Percentiles rank a stretch among this genome's conserved stretches.
Conservation (phyloP, 169 alveolate genomes). For the Eimeria maxima region DNA sequence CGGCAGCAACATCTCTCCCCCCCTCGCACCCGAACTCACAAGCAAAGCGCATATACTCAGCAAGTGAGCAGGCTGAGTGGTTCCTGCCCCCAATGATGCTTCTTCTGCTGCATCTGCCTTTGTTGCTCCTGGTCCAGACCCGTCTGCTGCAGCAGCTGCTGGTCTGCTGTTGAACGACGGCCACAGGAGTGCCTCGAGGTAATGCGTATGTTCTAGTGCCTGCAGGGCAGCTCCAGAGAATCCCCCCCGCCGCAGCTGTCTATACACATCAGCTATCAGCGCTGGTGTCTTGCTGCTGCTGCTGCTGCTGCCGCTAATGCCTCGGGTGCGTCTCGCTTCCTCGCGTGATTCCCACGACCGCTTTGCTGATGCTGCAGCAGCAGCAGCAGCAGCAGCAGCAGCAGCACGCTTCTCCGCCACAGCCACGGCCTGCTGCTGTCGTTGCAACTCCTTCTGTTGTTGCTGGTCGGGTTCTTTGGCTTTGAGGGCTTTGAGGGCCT, state of each 20-base stretch:
- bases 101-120: not conserved
- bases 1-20: not conserved
- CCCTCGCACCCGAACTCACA: not conserved
- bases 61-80: constrained; percentile 11
- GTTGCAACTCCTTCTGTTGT: constrained; percentile 30
- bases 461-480: not conserved
- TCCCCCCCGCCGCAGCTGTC: not conserved
- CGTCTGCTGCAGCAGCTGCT: constrained; percentile 13
- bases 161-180: constrained; percentile 7
- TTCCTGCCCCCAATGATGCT: no score
- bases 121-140: no score
- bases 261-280: not conserved
- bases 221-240: not conserved
- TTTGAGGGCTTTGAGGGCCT: not conserved
- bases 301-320: constrained; percentile 5
- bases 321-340: not conserved
- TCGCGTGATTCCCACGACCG: not conserved
- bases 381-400: constrained; percentile 23
- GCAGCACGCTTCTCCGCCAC: constrained; percentile 14
- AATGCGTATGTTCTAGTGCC: not conserved
- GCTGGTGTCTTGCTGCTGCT: constrained; percentile 13
- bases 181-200: not conserved
- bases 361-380: not conserved
- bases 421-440: not conserved
- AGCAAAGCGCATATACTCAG: not conserved